These are phyloP conservation scores for Herpetospermum pedunculosum DNA, from an alignment of 306 rosid species.

Conservation along the genomic window DNA sequence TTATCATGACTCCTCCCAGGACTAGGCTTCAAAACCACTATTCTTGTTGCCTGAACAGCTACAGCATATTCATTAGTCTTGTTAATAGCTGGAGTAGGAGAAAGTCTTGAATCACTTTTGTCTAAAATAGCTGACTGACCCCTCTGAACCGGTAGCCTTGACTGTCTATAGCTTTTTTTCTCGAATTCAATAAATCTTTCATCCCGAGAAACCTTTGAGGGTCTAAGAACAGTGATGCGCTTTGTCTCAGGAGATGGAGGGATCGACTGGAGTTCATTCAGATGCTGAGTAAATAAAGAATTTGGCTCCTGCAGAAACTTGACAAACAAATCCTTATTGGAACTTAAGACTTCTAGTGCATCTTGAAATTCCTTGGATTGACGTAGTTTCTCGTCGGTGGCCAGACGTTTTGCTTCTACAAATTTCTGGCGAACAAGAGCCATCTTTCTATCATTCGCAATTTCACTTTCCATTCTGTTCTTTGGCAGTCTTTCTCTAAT, in stretches of 20 bases:
- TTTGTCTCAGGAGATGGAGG: slow-evolving; percentile 45
- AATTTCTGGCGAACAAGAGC: slow-evolving; percentile 62
- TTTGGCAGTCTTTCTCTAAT: slow-evolving; percentile 44
- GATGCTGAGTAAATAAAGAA: slow-evolving; percentile 36
- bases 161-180: slow-evolving; percentile 28
- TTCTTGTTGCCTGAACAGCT: slow-evolving; percentile 54
- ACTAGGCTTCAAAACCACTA: slow-evolving; percentile 84
- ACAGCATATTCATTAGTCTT: slow-evolving; percentile 39
- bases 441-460: slow-evolving; percentile 41
- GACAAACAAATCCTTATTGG: slow-evolving; percentile 56
- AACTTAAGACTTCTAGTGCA: slow-evolving; percentile 69
- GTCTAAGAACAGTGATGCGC: slow-evolving; percentile 75
- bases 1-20: slow-evolving; percentile 47
- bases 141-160: slow-evolving; percentile 24
- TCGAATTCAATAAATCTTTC: slow-evolving; percentile 28
- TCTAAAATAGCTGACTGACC: slow-evolving; percentile 43
- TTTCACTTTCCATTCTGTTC: slow-evolving; percentile 41
- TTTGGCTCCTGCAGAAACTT: slow-evolving; percentile 54
- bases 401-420: slow-evolving; percentile 54
- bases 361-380: slow-evolving; percentile 64
- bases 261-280: slow-evolving; percentile 38
- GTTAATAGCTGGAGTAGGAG: slow-evolving; percentile 19
- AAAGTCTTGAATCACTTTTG: slow-evolving; percentile 25
- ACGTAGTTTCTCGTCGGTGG: slow-evolving; percentile 48
- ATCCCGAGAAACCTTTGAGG: slow-evolving; percentile 53